Evolutionary conservation across 2,329 filamentous ascomycete species (phyloP), one percentile per base, ranked within the genome.

Genomic region (Byssothecium circinans): DNA sequence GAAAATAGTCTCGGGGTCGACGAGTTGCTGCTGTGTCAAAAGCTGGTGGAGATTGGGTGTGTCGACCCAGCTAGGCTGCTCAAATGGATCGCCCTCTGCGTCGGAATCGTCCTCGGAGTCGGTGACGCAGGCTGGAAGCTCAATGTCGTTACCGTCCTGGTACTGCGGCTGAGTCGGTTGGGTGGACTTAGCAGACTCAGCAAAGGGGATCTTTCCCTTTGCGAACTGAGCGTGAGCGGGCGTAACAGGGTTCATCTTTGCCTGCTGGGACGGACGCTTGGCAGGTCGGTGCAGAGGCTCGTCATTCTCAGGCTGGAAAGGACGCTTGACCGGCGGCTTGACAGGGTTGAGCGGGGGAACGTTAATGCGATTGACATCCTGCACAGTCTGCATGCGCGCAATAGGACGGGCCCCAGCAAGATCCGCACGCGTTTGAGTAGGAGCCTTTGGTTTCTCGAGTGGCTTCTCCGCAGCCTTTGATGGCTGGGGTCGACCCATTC

Each of bases 121-220:
- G 1, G 94, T 97, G 54, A 91, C 85, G 59, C 99, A 97, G 59
- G 99, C 94, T 0, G 94, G 92, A 2, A 99, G 82, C 57, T 94
- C 87, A 62, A 99, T 96, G 42, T 82, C 83, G 49, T 99, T 94
- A 51, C 91, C 90, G 59, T 90, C 92, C 52, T 87, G 88, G 73
- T 95, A 95, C 43, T 89, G 84, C 1, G 88, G 86, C 61, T 87
- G 88, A 49, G 77, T 76, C 1, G 84, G 85, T 85, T 49, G 74
- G 72, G 59, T 57, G 41, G 56, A 47, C 27, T 59, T 61, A n/a
- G 62, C 76, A 50, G 83, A 84, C 17, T 91, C 82, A 6, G 90
- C 90, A 65, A 96, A 96, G 2, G 90, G 88, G 58, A 96, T 96
- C 22, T 87, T 85, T n/a, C 84, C 88, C 71, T 88, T 95, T 7